Percentiles rank a stretch among this genome's conserved stretches.
Conservation (phyloP, 2,329 filamentous ascomycete genomes). For the Hymenoscyphus infarciens region DNA sequence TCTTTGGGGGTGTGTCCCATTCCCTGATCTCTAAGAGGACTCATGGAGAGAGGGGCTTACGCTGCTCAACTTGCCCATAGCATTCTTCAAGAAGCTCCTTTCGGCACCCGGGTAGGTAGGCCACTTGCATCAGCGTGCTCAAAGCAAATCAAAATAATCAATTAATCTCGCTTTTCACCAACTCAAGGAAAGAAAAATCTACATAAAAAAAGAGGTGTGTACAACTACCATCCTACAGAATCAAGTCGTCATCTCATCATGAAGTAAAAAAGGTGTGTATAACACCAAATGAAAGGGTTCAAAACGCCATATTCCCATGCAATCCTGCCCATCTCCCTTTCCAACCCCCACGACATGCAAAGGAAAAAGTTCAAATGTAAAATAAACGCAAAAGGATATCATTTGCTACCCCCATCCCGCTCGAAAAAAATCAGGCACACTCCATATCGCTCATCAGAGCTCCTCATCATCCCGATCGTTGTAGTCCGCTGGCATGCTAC, state of each 20-base stretch:
- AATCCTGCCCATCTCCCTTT: neutral
- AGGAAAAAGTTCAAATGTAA: neutral
- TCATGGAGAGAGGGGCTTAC: too few species aligned
- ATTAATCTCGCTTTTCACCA: neutral
- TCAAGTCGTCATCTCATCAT: slow-evolving; percentile 1
- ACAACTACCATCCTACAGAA: slow-evolving; percentile 3
- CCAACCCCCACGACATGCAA: neutral
- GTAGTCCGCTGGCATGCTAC: slow-evolving; percentile 31
- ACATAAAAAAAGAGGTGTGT: neutral
- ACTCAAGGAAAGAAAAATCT: slow-evolving; percentile 5
- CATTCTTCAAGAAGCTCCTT: too few species aligned
- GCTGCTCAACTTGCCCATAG: too few species aligned
- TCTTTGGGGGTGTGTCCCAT: neutral
- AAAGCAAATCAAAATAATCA: neutral
- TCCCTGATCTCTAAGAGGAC: too few species aligned
- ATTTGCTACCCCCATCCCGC: neutral
- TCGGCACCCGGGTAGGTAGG: neutral
- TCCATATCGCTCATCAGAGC: neutral
- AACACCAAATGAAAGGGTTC: neutral
- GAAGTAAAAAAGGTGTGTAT: neutral
- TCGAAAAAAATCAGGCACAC: neutral
- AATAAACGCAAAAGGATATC: slow-evolving; percentile 6
- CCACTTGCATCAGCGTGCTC: neutral
- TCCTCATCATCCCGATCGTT: slow-evolving; percentile 6
- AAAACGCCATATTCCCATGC: slow-evolving; percentile 5